Evolutionary conservation across 371 early-diverging fungal genomes (phyloP).

Genomic region (Mucor mucedo): DNA sequence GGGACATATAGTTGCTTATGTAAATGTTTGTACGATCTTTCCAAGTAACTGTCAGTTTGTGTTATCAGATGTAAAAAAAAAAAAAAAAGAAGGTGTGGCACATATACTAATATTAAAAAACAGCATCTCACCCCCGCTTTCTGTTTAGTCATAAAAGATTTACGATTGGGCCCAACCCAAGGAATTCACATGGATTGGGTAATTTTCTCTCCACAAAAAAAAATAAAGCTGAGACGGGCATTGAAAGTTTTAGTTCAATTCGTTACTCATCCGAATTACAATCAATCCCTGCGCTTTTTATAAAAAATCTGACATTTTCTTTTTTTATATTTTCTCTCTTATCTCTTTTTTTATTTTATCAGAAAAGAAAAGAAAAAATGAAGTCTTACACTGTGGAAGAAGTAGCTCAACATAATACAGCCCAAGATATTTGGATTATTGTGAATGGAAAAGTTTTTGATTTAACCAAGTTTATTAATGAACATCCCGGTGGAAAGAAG

Average conservation of each 20-base stretch:
- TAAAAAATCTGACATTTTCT: neutral
- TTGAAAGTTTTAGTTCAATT: neutral
- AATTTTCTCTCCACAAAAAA: neutral
- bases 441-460: conserved; percentile 82
- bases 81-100: too few relatives aligned
- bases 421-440: conserved; percentile 92
- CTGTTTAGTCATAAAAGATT: too few relatives aligned
- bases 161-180: neutral
- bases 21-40: too few relatives aligned
- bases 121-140: too few relatives aligned
- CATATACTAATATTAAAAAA: too few relatives aligned
- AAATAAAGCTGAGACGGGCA: too few relatives aligned
- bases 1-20: too few relatives aligned
- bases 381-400: conserved; percentile 69
- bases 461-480: conserved; percentile 77
- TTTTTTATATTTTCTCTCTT: conserved; percentile 1
- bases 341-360: neutral
- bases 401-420: conserved; percentile 73
- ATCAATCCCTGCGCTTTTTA: neutral
- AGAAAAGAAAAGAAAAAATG: conserved; percentile 13
- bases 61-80: too few relatives aligned
- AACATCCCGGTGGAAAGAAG: conserved; percentile 77
- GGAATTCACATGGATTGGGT: neutral
- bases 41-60: too few relatives aligned
- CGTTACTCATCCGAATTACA: conserved; percentile 2